These are phyloP conservation scores for Arthromyces matolae DNA, from an alignment of 768 basidiomycete genomes.

Conservation along the genomic window DNA sequence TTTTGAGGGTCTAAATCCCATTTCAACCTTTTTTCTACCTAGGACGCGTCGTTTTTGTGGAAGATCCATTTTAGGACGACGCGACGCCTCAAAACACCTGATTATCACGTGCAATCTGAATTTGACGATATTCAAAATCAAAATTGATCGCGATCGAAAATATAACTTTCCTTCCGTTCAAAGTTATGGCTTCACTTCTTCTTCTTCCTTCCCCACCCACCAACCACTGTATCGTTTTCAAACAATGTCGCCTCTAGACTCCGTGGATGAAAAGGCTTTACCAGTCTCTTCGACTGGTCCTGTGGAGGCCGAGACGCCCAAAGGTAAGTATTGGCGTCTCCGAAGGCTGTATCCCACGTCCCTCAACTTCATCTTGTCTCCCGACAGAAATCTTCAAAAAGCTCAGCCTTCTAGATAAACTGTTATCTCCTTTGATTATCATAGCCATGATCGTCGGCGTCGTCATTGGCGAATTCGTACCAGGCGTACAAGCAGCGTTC, in stretches of 20 bases:
- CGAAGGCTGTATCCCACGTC: neutral
- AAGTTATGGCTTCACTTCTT: neutral
- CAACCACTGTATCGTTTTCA: neutral
- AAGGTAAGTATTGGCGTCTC: neutral
- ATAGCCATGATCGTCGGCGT: slow-evolving; percentile 74
- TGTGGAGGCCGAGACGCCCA: slow-evolving; percentile 11
- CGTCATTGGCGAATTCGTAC: slow-evolving; percentile 66
- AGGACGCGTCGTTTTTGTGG: no score
- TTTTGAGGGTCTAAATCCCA: no score
- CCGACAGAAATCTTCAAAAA: slow-evolving; percentile 15
- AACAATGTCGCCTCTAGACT: no score
- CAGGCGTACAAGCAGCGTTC: slow-evolving; percentile 56
- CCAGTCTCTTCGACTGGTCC: neutral
- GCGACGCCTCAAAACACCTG: no score
- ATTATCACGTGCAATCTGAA: neutral
- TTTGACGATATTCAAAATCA: neutral
- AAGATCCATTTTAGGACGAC: no score
- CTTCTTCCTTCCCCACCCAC: neutral
- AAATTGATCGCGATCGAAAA: neutral
- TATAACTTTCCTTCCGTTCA: neutral
- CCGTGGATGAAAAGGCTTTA: no score
- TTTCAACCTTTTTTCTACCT: no score
- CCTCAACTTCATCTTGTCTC: neutral
- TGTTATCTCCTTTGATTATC: slow-evolving; percentile 49
- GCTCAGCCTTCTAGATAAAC: slow-evolving; percentile 20